These are phyloP conservation scores for Torulaspora quercuum DNA, from an alignment of 805 yeast genomes.

Conservation along the genomic window DNA sequence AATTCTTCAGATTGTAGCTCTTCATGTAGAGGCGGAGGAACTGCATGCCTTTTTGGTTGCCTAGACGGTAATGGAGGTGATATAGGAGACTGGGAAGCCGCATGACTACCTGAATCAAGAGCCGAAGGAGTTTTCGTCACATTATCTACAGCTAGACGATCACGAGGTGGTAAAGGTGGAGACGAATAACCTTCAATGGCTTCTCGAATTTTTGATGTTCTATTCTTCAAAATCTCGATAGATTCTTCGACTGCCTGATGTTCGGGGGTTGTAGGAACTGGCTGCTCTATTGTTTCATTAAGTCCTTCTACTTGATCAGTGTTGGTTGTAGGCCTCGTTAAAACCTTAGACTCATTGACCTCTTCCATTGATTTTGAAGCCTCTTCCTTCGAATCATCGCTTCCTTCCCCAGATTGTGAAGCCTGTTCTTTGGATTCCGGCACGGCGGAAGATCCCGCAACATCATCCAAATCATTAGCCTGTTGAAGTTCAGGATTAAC, in stretches of 20 bases:
- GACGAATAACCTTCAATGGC: conserved; percentile 13
- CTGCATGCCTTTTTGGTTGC: conserved; percentile 13
- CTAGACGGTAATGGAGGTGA: conserved; percentile 38
- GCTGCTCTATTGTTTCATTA: not conserved
- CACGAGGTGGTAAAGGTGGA: conserved; percentile 34
- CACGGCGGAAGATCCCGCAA: too few species aligned
- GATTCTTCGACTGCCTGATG: not conserved
- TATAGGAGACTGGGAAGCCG: conserved; percentile 27
- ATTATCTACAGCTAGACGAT: conserved; percentile 7
- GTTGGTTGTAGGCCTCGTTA: too few species aligned
- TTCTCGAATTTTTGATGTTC: conserved; percentile 9
- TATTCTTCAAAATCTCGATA: conserved; percentile 4
- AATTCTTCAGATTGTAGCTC: conserved; percentile 32
- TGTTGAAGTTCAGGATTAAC: too few species aligned
- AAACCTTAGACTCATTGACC: too few species aligned
- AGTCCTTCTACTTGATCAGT: not conserved
- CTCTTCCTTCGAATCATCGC: too few species aligned
- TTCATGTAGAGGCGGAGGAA: conserved; percentile 34
- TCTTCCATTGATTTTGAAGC: not conserved
- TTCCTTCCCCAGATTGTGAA: too few species aligned
- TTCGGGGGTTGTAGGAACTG: conserved; percentile 3
- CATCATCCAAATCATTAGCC: too few species aligned
- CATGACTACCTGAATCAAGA: conserved; percentile 5
- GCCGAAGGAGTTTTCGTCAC: conserved; percentile 2
- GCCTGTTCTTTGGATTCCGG: too few species aligned